Evolutionary conservation across 108 stramenopile genomes (phyloP).

Genomic region (Poteriospumella lacustris): DNA sequence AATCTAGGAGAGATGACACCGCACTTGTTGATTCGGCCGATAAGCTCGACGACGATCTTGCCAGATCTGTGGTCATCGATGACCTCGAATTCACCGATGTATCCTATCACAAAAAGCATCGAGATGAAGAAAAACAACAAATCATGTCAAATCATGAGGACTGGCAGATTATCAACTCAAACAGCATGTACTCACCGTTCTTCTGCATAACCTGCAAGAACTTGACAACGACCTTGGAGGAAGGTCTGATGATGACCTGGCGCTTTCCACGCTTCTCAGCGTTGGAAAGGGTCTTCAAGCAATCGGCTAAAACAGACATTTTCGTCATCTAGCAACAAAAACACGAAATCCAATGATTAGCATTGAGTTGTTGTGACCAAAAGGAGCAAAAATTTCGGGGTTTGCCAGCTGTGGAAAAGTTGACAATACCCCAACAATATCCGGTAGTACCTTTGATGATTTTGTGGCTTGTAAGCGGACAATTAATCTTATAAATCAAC

Average conservation of each 20-base stretch:
- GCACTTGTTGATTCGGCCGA: conserved; percentile 95
- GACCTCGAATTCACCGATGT: conserved; percentile 99
- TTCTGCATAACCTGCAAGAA: conserved; percentile 99
- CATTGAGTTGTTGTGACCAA: too few relatives aligned
- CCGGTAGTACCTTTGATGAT: too few relatives aligned
- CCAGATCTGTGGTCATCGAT: conserved; percentile 97
- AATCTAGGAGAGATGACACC: conserved; percentile 97
- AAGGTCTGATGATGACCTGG: conserved; percentile 96
- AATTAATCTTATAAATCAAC: too few relatives aligned
- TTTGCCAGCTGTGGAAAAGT: too few relatives aligned
- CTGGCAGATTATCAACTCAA: conserved; percentile 13
- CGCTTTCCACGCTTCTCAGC: conserved; percentile 99
- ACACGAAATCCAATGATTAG: too few relatives aligned
- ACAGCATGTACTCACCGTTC: conserved; percentile 93
- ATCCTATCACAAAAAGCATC: conserved; percentile 65
- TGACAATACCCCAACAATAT: too few relatives aligned
- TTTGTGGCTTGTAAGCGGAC: too few relatives aligned
- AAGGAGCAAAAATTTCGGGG: too few relatives aligned
- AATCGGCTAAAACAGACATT: conserved; percentile 98
- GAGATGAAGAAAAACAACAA: conserved; percentile 4
- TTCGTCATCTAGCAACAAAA: conserved; percentile 99
- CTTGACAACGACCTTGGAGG: conserved; percentile 98
- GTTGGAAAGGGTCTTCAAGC: conserved; percentile 99
- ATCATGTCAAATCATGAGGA: conserved; percentile 46
- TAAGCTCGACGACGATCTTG: conserved; percentile 94